phyloP scores from a whole-genome alignment of 2,329 filamentous ascomycete species.

The Colletotrichum falcatum region DNA sequence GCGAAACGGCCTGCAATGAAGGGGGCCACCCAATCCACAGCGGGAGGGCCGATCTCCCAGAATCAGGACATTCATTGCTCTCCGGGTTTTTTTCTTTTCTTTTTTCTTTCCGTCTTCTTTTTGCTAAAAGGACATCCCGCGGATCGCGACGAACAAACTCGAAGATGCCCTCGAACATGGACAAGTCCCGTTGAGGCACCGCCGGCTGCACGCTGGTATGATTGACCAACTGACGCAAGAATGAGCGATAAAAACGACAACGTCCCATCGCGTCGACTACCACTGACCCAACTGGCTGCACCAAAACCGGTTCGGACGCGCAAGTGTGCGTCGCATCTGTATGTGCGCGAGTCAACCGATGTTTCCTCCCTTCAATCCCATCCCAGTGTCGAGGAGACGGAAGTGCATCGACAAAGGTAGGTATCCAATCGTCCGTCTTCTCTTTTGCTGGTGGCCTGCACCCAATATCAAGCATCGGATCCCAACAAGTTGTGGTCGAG shows the following conservation, averaged over 20 bases:
- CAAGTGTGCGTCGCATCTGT: neutral
- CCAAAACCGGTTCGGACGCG: neutral
- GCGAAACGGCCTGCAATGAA: slow-evolving; percentile 31
- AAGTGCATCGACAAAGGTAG: neutral
- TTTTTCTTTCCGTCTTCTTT: no score
- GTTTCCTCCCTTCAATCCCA: neutral
- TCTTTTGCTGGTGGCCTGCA: neutral
- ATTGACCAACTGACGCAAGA: neutral
- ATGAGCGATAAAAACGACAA: neutral
- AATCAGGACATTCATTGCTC: neutral
- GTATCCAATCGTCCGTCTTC: neutral
- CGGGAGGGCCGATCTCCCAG: neutral
- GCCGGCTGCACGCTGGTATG: neutral
- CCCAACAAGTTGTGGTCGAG: neutral
- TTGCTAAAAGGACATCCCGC: neutral
- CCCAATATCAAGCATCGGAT: neutral
- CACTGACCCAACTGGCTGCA: neutral
- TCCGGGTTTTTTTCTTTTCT: neutral
- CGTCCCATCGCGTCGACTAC: no score
- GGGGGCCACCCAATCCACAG: slow-evolving; percentile 12
- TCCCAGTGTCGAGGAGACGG: neutral
- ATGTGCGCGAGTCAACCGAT: neutral
- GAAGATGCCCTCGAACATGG: neutral
- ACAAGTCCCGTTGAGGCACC: neutral
- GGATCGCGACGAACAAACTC: neutral